Percentiles rank a stretch among this genome's conserved stretches.
Conservation (phyloP, 2,329 filamentous ascomycete species). For the Neopestalotiopsis clavispora region DNA sequence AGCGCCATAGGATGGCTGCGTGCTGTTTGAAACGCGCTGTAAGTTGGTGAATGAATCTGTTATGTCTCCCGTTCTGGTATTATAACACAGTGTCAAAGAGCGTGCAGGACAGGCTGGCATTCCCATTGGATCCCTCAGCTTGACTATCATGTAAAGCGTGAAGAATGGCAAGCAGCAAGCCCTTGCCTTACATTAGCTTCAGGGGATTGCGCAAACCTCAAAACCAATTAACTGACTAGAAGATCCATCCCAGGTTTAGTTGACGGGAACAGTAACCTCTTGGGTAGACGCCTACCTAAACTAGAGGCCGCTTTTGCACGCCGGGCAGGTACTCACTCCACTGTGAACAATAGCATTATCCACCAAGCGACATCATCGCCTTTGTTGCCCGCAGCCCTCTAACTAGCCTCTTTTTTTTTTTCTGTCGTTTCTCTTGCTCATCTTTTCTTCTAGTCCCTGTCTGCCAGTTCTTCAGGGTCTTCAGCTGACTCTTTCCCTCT, state of each 20-base stretch:
- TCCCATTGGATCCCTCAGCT: not conserved
- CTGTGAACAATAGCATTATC: conserved; percentile 4
- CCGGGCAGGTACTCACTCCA: conserved; percentile 12
- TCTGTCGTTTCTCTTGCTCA: not conserved
- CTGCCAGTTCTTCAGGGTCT: not conserved
- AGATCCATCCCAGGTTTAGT: not conserved
- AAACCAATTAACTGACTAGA: conserved; percentile 10
- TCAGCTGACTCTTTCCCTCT: not conserved
- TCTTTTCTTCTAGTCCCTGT: not conserved
- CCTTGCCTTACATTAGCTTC: conserved; percentile 7
- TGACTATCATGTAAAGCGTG: not conserved
- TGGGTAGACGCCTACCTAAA: not conserved
- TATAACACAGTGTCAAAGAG: too few species aligned
- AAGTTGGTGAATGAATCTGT: not conserved
- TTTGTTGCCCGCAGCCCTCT: not conserved
- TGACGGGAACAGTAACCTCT: not conserved
- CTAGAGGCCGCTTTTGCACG: conserved; percentile 9
- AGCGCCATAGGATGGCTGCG: not conserved
- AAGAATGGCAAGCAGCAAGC: not conserved
- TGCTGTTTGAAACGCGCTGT: not conserved
- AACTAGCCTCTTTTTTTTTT: not conserved
- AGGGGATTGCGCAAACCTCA: conserved; percentile 12
- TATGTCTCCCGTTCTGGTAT: not conserved
- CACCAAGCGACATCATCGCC: conserved; percentile 4
- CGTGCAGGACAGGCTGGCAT: not conserved